phyloP scores from a whole-genome alignment of 768 basidiomycete species.

The Gautieria morchelliformis region DNA sequence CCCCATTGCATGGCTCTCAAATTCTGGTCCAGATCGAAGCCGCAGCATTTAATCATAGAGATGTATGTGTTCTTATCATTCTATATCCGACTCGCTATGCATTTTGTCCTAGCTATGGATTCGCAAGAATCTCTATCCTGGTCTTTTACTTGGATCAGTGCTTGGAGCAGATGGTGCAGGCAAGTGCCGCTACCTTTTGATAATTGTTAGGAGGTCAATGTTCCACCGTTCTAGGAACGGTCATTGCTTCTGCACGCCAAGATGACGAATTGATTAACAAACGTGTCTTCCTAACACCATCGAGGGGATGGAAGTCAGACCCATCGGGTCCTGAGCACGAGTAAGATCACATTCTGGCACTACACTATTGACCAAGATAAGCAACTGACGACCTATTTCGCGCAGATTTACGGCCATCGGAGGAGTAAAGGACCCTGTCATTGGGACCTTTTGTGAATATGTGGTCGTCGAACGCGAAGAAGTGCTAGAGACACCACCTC shows the following conservation, averaged over 20 bases:
- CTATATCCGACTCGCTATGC: background rate
- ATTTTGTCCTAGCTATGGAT: conserved; percentile 54
- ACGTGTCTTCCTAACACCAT: conserved; percentile 69
- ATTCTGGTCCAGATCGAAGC: conserved; percentile 60
- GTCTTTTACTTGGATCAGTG: conserved; percentile 46
- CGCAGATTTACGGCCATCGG: conserved; percentile 61
- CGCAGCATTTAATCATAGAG: conserved; percentile 70
- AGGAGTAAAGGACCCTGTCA: conserved; percentile 36
- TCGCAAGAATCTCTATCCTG: conserved; percentile 57
- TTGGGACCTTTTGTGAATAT: conserved; percentile 73
- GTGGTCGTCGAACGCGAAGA: conserved; percentile 57
- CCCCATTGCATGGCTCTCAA: conserved; percentile 43
- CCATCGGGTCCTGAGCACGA: conserved; percentile 55
- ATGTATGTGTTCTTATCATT: conserved; percentile 30
- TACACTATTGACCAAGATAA: background rate
- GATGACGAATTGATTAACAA: conserved; percentile 48
- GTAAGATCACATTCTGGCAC: conserved; percentile 26
- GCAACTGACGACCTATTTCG: conserved; percentile 4
- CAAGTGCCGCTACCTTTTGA: conserved; percentile 18
- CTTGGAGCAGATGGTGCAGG: conserved; percentile 73
- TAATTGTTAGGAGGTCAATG: background rate
- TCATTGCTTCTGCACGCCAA: conserved; percentile 45
- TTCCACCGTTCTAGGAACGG: conserved; percentile 36
- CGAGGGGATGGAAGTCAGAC: conserved; percentile 63
- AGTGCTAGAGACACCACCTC: conserved; percentile 53